These are phyloP conservation scores for Pleurotus ostreatus DNA, from an alignment of 768 basidiomycete species.

Conservation along the genomic window DNA sequence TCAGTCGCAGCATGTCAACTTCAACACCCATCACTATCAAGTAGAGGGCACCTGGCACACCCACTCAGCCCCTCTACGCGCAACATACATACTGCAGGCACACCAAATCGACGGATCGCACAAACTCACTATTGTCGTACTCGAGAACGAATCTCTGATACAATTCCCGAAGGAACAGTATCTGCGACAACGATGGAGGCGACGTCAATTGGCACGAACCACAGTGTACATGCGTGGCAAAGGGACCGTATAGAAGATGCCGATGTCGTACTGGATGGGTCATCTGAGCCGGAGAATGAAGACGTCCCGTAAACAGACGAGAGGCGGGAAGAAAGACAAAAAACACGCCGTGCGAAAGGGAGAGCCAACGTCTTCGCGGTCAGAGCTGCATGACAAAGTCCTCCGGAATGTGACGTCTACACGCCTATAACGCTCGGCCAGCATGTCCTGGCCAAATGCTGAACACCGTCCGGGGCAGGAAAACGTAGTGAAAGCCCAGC, in stretches of 20 bases:
- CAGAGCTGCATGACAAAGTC: conserved; percentile 1
- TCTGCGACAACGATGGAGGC: not conserved
- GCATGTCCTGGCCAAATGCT: not conserved
- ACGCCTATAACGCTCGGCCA: not conserved
- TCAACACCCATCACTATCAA: conserved; percentile 2
- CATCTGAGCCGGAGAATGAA: not conserved
- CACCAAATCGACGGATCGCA: not conserved
- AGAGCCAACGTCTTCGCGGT: conserved; percentile 5
- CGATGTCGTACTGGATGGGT: not conserved
- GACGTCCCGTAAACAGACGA: not conserved
- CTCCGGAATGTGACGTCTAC: not conserved
- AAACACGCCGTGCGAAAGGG: not conserved
- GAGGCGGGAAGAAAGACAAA: not conserved
- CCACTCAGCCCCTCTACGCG: not conserved
- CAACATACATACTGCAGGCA: not conserved
- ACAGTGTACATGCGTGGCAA: not conserved
- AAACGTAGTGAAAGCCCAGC: conserved; percentile 3
- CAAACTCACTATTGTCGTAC: conserved; percentile 22
- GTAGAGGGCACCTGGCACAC: not conserved
- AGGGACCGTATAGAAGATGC: not conserved
- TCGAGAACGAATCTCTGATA: conserved; percentile 38
- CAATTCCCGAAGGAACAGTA: not conserved
- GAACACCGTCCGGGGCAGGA: not conserved
- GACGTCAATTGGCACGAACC: not conserved
- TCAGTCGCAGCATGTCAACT: conserved; percentile 17